Conservation (phyloP, 2,329 filamentous ascomycete species). For the Pseudodiploospora longispora region DNA sequence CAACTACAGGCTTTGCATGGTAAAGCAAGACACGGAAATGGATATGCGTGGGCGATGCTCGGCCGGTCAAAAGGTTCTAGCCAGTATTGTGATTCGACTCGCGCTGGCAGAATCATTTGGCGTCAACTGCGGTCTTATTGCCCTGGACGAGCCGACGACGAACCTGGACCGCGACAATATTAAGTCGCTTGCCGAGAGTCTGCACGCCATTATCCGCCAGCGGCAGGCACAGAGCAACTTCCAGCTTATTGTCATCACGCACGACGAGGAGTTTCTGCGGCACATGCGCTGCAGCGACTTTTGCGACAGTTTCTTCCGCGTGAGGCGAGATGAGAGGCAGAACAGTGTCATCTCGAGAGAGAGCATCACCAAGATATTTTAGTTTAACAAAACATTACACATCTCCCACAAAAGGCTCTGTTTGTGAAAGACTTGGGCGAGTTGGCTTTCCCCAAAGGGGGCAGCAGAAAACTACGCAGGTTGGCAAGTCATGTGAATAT, state of each 20-base stretch:
- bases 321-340: slow-evolving; percentile 74
- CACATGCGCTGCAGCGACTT: slow-evolving; percentile 94
- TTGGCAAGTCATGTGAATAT: no score
- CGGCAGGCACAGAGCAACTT: slow-evolving; percentile 87
- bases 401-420: no score
- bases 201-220: slow-evolving; percentile 79
- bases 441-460: no score
- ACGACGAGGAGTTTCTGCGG: slow-evolving; percentile 91
- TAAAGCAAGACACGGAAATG: slow-evolving; percentile 96
- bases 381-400: slow-evolving; percentile 2
- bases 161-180: slow-evolving; percentile 97
- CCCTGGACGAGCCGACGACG: slow-evolving; percentile 94
- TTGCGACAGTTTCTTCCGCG: slow-evolving; percentile 83
- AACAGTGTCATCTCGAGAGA: slow-evolving; percentile 77
- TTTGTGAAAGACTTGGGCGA: no score
- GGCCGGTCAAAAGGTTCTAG: slow-evolving; percentile 92
- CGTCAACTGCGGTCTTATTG: slow-evolving; percentile 90
- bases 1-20: slow-evolving; percentile 97
- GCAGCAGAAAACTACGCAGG: no score
- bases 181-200: slow-evolving; percentile 71
- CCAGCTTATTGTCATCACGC: slow-evolving; percentile 96
- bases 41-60: slow-evolving; percentile 98
- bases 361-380: slow-evolving; percentile 45
- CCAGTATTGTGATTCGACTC: slow-evolving; percentile 93
- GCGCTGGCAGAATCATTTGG: slow-evolving; percentile 96